Evolutionary conservation across 2,329 filamentous ascomycete genomes (phyloP), one percentile per base, ranked within the genome.

Genomic region (Tolypocladium tropicale): DNA sequence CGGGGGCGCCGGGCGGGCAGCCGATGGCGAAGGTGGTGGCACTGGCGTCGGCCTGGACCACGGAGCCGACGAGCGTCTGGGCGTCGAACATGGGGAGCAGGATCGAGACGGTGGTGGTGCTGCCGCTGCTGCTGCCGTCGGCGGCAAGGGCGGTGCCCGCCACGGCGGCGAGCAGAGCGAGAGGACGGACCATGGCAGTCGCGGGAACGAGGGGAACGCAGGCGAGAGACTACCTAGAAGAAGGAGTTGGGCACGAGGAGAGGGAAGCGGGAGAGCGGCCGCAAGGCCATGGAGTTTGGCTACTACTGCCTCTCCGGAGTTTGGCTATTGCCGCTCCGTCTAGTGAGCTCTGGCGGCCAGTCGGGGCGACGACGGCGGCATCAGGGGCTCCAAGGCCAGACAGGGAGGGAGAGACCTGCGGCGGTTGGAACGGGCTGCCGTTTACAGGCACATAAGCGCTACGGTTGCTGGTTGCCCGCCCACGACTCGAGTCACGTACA

Each of bases 1-100:
- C 28, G 34, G 59, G 53, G 37, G 56, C 56, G 23, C 51, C 53
- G 28, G 57, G 36, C 5, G 59, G 54, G 56, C 70, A 73, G 28
- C 55, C 55, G 25, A 71, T 49, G 50, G 60, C 61, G 50, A 65
- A 62, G 2, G 70, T 74, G 1, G 70, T 72, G 50, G 65, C 63
- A 10, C 52, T 57, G 11, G 49, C 53, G 36, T 64, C 63, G 56
- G 59, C 68, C 9, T 58, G 60, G 43, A 71, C 51, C 53, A 72
- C 59, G n/a, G 70, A 70, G 34, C 63, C 70, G 9, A 62, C 62
- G 14, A 68, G 48, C 21, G 64, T 57, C 12, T 59, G 5, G 50
- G 67, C 63, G 50, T 56, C 60, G 18, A 39, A 18, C 32, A 65
- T 64, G 48, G 70, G 57, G 32, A 71, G 55, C 49, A 72, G 56